Percentiles rank a stretch among this genome's conserved stretches.
phyloP scores from a whole-genome alignment of 768 basidiomycete genomes.

The Porphyrellus cyaneotinctus region DNA sequence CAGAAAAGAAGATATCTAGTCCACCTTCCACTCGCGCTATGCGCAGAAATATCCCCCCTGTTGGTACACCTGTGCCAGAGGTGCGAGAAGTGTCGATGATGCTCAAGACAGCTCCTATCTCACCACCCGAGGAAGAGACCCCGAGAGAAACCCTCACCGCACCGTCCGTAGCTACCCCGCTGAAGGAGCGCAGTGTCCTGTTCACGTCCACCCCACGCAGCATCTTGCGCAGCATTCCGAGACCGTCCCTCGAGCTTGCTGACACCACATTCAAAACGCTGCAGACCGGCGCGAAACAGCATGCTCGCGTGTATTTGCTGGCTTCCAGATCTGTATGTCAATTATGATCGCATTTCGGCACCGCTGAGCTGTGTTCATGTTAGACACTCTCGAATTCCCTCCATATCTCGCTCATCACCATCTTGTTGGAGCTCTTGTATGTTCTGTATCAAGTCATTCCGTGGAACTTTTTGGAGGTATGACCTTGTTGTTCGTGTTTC shows the following conservation, averaged over 20 bases:
- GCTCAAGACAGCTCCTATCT: constrained; percentile 42
- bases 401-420: constrained; percentile 56
- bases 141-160: background rate
- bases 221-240: constrained; percentile 22
- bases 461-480: constrained; percentile 45
- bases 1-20: constrained; percentile 14
- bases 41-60: constrained; percentile 26
- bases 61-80: constrained; percentile 49
- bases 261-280: constrained; percentile 20
- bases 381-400: constrained; percentile 63
- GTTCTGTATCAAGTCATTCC: constrained; percentile 52
- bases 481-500: constrained; percentile 1
- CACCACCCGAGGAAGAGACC: constrained; percentile 32
- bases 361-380: constrained; percentile 1
- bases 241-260: constrained; percentile 19
- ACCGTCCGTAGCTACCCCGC: constrained; percentile 11
- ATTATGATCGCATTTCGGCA: background rate
- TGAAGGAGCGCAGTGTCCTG: constrained; percentile 12
- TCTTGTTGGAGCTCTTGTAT: constrained; percentile 50
- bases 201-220: constrained; percentile 28
- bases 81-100: constrained; percentile 48
- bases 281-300: constrained; percentile 16
- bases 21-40: constrained; percentile 19
- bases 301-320: constrained; percentile 18
- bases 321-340: constrained; percentile 28